Base-by-base conservation (phyloP, 2,329 filamentous ascomycete species). In the Apiospora aurea region DNA sequence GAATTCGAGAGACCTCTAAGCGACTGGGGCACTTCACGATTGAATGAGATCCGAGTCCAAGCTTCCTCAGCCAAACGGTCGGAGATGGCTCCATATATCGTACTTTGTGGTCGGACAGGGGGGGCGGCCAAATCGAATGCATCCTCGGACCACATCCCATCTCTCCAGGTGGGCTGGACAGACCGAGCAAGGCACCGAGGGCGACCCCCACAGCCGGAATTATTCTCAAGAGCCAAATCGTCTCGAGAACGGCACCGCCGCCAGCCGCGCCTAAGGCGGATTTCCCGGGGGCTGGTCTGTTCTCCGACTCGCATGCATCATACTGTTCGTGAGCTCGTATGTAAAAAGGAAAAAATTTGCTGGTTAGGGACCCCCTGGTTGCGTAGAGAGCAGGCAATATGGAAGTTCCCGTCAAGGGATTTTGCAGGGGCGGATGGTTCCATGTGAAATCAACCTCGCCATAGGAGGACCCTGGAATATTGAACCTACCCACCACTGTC, bases 61-160 rank as follows among this genome's bases (percentile, higher is more conserved):
- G 57, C 57, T 64, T 64, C 34, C 53, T 38, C 53, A 38, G 53
- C 53, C 53, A 61, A 61, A 61, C 53, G 53, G 53, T 34, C 53
- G 53, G 53, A 38, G 53, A 61, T 21, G 29, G 29, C 53, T 61
- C 53, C 53, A 61, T 61, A 38, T 61, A 57, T 57, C 26, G 26
- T 34, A 16, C 51, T 38, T 34, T 53, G 24, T 53, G 24, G 53
- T 38, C n/a, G 57, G 11, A 38, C 57, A 64, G 57, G 57, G 53
- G 57, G 29, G 10, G 34, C 57, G 57, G 29, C 57, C 57, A 64
- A 38, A 61, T 38, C 53, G 29, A 38, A 61, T 61, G 24, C n/a
- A 24, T 51, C n/a, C 21, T 51, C 49, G 49, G 49, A 51, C 49
- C 49, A 26, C 49, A 51, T 26, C n/a, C 46, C 46, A 49, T 49